A percentile compares a stretch with the other conserved stretches of the same genome.
These are phyloP conservation scores for Beta macrorhiza DNA, from an alignment of 179 eudicot genomes.

Conservation along the genomic window DNA sequence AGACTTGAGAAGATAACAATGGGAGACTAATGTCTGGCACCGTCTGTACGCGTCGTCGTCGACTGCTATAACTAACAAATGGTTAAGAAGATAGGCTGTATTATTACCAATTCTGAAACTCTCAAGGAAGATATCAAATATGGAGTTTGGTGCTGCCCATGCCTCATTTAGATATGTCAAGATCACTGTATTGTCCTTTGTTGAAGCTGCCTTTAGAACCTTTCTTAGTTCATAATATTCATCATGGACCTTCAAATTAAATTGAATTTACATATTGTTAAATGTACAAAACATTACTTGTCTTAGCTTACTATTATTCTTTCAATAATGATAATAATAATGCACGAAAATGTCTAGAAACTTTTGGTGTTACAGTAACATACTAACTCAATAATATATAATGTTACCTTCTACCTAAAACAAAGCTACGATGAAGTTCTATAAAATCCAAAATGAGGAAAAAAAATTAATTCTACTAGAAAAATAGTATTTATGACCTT, in stretches of 20 bases:
- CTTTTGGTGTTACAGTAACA: too few relatives aligned
- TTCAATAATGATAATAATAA: too few relatives aligned
- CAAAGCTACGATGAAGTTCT: too few relatives aligned
- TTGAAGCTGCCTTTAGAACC: constrained; percentile 36
- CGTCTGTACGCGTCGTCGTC: constrained; percentile 49
- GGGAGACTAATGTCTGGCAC: constrained; percentile 35
- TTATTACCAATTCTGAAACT: constrained; percentile 48
- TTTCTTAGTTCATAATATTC: constrained; percentile 20
- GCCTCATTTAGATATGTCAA: constrained; percentile 55
- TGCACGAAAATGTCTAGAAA: too few relatives aligned
- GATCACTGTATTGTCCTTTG: constrained; percentile 45
- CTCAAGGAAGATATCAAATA: constrained; percentile 49
- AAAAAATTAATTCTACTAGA: too few relatives aligned
- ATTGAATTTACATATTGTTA: too few relatives aligned
- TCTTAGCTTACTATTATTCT: too few relatives aligned
- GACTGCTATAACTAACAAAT: constrained; percentile 42
- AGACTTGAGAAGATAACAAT: constrained; percentile 41
- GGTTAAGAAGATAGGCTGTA: constrained; percentile 38
- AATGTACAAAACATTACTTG: too few relatives aligned
- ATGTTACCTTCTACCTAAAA: too few relatives aligned
- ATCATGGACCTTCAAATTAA: constrained; percentile 18
- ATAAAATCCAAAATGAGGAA: too few relatives aligned
- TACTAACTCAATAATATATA: too few relatives aligned
- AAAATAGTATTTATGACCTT: too few relatives aligned
- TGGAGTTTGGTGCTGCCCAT: constrained; percentile 55